These are phyloP conservation scores for Boletus holoroseus DNA, from an alignment of 1,284 basidiomycete genomes.

Conservation along the genomic window DNA sequence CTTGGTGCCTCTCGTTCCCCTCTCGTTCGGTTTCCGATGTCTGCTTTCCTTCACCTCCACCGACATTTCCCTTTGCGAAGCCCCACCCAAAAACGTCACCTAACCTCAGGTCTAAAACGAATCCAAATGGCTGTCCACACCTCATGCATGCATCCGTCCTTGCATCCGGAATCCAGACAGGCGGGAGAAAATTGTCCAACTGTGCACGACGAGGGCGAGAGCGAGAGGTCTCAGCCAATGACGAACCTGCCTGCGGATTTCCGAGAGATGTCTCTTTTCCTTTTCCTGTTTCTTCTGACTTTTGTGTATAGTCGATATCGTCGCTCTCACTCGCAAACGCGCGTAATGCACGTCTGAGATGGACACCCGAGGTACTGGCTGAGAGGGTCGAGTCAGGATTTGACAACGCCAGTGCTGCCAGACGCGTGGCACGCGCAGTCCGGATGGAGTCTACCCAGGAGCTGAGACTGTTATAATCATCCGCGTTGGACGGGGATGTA, in stretches of 20 bases:
- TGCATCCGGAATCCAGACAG: slow-evolving; percentile 88
- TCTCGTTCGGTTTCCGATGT: slow-evolving; percentile 10
- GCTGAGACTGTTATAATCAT: slow-evolving; percentile 13
- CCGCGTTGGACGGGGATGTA: neutral
- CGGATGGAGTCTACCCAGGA: slow-evolving; percentile 67
- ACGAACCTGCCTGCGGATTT: slow-evolving; percentile 22
- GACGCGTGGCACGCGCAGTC: slow-evolving; percentile 64
- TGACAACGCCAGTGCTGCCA: slow-evolving; percentile 60
- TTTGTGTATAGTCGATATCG: slow-evolving; percentile 10
- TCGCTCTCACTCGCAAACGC: slow-evolving; percentile 46
- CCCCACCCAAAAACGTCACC: slow-evolving; percentile 31
- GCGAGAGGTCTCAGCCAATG: neutral
- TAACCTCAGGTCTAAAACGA: slow-evolving; percentile 40
- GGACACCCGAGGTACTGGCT: slow-evolving; percentile 66
- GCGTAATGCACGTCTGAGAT: slow-evolving; percentile 64
- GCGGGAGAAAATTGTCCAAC: slow-evolving; percentile 83
- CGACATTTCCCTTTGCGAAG: slow-evolving; percentile 13
- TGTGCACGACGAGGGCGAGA: slow-evolving; percentile 24
- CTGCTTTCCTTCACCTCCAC: slow-evolving; percentile 13
- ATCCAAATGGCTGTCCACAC: slow-evolving; percentile 72
- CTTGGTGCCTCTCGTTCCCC: slow-evolving; percentile 8
- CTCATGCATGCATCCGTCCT: slow-evolving; percentile 79
- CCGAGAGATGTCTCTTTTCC: slow-evolving; percentile 15
- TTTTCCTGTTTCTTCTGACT: slow-evolving; percentile 20
- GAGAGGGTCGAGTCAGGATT: slow-evolving; percentile 76